phyloP scores from a whole-genome alignment of 305 asterid species.

The Lippia alba region DNA sequence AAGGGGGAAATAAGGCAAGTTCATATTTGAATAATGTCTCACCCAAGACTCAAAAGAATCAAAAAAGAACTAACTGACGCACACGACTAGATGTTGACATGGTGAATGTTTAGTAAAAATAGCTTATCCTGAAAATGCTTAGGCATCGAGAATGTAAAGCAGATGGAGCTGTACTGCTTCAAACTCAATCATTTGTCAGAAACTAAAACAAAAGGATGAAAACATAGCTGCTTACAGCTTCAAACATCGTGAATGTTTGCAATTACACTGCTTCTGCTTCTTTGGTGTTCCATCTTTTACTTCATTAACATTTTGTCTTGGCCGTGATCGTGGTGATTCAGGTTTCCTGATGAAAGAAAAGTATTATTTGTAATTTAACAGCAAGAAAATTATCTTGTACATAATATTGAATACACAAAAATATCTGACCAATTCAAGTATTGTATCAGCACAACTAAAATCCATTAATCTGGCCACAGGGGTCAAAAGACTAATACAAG shows the following conservation, averaged over 20 bases:
- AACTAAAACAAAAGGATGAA: conserved; percentile 25
- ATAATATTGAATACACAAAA: conserved; percentile 5
- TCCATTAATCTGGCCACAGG: too few relatives aligned
- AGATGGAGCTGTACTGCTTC: too few relatives aligned
- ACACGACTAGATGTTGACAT: too few relatives aligned
- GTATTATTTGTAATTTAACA: background rate
- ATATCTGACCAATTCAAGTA: conserved; percentile 2
- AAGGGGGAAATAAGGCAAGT: too few relatives aligned
- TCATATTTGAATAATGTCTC: too few relatives aligned
- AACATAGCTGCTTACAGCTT: conserved; percentile 44
- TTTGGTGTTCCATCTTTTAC: conserved; percentile 56
- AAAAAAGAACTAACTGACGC: background rate
- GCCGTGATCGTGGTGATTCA: conserved; percentile 56
- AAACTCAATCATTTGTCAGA: background rate
- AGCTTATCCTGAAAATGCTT: too few relatives aligned
- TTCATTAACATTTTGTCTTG: conserved; percentile 45
- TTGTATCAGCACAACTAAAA: background rate
- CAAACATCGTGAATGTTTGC: conserved; percentile 56
- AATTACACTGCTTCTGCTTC: conserved; percentile 58
- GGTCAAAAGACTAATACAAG: background rate
- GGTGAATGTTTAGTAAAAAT: too few relatives aligned
- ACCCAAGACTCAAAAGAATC: background rate
- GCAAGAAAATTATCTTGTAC: conserved; percentile 1
- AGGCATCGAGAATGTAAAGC: too few relatives aligned
- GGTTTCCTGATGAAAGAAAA: conserved; percentile 53